A percentile compares a stretch with the other conserved stretches of the same genome.
These are phyloP conservation scores for Metarhizium brunneum DNA, from an alignment of 2,329 filamentous ascomycete species.

Conservation along the genomic window DNA sequence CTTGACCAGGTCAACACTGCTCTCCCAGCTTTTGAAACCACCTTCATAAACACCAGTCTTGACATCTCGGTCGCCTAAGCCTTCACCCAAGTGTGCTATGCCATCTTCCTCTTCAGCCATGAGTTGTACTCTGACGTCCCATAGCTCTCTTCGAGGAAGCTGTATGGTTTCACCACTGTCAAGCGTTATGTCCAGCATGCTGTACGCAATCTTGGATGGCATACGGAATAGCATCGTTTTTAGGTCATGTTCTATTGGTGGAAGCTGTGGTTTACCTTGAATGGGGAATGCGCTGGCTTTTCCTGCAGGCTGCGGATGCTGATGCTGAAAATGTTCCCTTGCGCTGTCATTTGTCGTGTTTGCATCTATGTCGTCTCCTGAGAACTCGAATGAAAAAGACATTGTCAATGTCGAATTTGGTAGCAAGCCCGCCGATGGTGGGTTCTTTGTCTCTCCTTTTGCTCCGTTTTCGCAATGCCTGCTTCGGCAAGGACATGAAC, in stretches of 20 bases:
- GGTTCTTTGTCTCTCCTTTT: neutral
- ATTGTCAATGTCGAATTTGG: conserved; percentile 13
- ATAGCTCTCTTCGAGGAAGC: conserved; percentile 67
- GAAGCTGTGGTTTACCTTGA: conserved; percentile 49
- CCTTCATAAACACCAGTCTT: conserved; percentile 78
- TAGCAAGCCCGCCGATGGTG: neutral
- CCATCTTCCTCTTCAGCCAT: conserved; percentile 59
- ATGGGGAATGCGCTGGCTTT: conserved; percentile 48
- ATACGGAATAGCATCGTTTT: conserved; percentile 44
- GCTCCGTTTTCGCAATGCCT: neutral
- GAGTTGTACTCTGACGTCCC: conserved; percentile 72
- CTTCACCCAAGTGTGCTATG: conserved; percentile 26
- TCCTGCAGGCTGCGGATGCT: conserved; percentile 14
- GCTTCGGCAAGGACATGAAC: no score
- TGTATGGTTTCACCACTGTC: conserved; percentile 43
- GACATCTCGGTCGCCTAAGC: conserved; percentile 62
- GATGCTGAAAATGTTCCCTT: neutral
- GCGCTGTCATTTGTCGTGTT: neutral
- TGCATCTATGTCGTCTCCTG: conserved; percentile 55
- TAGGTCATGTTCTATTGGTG: conserved; percentile 42
- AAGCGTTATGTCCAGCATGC: conserved; percentile 46
- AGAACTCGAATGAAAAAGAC: conserved; percentile 53
- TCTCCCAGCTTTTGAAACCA: conserved; percentile 87
- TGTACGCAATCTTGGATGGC: conserved; percentile 67
- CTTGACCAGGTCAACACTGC: conserved; percentile 69